Percentiles rank a stretch among this genome's conserved stretches.
phyloP scores from a whole-genome alignment of 78 protist genomes.

The Capsaspora owczarzaki region DNA sequence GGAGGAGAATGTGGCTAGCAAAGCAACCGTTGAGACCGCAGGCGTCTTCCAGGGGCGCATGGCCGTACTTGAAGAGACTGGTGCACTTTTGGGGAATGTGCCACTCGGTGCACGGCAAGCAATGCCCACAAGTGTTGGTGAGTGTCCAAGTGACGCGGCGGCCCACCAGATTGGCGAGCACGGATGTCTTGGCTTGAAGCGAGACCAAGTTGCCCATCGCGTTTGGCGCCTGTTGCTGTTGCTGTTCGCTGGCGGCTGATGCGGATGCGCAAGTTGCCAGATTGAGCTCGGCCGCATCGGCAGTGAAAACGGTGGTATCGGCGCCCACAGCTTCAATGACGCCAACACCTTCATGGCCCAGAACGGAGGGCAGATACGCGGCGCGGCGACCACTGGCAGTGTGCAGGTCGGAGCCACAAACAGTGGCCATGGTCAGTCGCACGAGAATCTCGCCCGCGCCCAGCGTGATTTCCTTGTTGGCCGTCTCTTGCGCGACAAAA shows the following conservation, averaged over 20 bases:
- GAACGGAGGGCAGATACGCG: background rate
- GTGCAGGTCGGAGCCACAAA: background rate
- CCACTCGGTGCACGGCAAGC: background rate
- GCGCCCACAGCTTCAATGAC: background rate
- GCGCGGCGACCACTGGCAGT: background rate
- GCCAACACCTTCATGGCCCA: background rate
- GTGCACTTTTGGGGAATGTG: background rate
- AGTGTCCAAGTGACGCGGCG: background rate
- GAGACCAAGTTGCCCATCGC: background rate
- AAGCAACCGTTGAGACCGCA: background rate
- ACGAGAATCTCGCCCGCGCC: background rate
- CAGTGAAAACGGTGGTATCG: no score
- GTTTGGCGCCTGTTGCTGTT: background rate
- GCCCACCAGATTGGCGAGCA: no score
- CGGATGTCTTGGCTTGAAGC: no score
- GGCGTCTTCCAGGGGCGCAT: background rate
- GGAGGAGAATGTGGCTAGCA: background rate
- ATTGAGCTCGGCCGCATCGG: no score
- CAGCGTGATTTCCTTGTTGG: no score
- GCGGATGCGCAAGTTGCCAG: no score
- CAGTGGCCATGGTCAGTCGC: background rate
- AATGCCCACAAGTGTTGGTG: background rate
- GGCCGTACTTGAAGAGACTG: background rate
- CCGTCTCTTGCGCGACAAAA: no score
- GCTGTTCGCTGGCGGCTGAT: no score